Conservation (phyloP, 495 filamentous ascomycete genomes). For the Talaromyces borbonicus region DNA sequence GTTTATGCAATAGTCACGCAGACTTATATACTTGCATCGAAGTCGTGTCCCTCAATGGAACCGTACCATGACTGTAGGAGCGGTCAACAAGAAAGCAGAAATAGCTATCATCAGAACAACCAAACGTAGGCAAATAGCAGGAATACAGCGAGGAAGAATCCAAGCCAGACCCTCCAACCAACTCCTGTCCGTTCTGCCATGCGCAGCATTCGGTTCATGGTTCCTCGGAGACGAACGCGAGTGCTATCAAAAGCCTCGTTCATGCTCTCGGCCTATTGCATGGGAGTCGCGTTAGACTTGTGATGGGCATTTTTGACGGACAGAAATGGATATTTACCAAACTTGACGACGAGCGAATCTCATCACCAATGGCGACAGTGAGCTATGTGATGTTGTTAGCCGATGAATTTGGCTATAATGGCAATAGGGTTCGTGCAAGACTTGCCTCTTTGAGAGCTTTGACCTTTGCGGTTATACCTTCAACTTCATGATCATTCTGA, state of each 20-base stretch:
- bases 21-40: not conserved
- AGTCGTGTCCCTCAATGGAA: not conserved
- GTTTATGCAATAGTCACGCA: not conserved
- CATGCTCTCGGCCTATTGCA: conserved; percentile 18
- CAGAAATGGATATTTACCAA: conserved; percentile 45
- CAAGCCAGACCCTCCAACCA: conserved; percentile 87
- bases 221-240: conserved; percentile 65
- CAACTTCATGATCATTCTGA: conserved; percentile 87
- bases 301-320: not conserved
- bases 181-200: conserved; percentile 94
- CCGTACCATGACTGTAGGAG: too few relatives aligned
- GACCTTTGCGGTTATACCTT: conserved; percentile 85
- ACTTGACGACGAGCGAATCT: conserved; percentile 78
- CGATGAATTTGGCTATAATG: conserved; percentile 7
- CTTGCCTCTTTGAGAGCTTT: conserved; percentile 83
- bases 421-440: conserved; percentile 14
- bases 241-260: conserved; percentile 88
- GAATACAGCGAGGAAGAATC: conserved; percentile 73
- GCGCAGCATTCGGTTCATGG: conserved; percentile 92
- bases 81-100: not conserved
- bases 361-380: conserved; percentile 84
- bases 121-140: conserved; percentile 85
- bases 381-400: conserved; percentile 43
- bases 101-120: conserved; percentile 40
- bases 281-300: not conserved